phyloP scores from a whole-genome alignment of 305 asterid species.

The Ilex paraguariensis region DNA sequence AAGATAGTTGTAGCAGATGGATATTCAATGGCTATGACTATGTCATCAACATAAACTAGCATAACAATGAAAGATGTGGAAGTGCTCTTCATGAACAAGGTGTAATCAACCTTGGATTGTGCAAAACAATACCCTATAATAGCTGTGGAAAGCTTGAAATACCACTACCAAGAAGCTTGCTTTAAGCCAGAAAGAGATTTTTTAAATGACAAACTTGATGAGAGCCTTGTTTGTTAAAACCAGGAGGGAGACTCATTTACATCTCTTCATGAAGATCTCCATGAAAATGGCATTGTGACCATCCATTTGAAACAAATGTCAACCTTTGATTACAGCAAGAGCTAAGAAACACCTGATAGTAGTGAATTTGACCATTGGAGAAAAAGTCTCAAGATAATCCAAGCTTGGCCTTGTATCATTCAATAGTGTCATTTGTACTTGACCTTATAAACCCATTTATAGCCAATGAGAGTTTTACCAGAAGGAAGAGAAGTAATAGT shows the following conservation, averaged over 20 bases:
- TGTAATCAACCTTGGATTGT: too few species aligned
- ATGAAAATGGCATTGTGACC: too few species aligned
- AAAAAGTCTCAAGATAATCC: neutral
- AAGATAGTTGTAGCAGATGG: neutral
- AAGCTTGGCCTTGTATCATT: neutral
- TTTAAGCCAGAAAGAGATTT: neutral
- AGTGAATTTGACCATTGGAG: neutral
- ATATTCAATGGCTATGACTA: neutral
- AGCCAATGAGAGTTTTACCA: neutral
- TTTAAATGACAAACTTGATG: neutral
- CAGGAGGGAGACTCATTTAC: neutral
- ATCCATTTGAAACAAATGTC: too few species aligned
- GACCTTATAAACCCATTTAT: neutral
- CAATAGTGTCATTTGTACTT: neutral
- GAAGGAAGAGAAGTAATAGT: too few species aligned
- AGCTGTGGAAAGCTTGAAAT: too few species aligned
- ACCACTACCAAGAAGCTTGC: neutral
- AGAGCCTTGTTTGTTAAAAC: neutral
- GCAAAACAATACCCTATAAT: too few species aligned
- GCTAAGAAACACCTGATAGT: neutral
- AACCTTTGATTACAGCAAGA: neutral
- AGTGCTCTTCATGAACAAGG: too few species aligned
- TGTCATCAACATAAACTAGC: too few species aligned
- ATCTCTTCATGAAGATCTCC: too few species aligned
- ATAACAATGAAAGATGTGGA: too few species aligned